Base-by-base conservation (phyloP, 192 early-diverging fungal species). In the Umbelopsis isabellina region DNA sequence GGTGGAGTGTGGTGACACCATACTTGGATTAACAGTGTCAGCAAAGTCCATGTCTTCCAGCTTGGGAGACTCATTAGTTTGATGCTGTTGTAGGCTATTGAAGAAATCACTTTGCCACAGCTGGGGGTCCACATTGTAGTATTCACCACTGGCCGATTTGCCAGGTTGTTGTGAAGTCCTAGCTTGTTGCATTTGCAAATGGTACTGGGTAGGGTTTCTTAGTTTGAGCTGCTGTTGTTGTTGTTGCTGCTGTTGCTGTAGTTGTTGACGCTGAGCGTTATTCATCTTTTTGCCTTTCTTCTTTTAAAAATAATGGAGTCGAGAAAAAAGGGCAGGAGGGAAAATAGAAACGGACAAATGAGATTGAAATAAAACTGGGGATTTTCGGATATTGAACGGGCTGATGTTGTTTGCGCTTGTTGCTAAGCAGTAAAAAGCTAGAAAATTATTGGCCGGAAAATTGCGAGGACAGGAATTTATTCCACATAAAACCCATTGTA, bases 131-230 rank as follows among this genome's bases (percentile, higher is more conserved):
- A 61, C 55, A n/a, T 61, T 61, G 13, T 61, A 61, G 30, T 61
- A 61, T 27, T 61, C 55, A 37, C 23, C 11, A 5, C 30, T 15
- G 33, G 55, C 18, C 27, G 51, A 30, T 33, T 61, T 61, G 33
- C 30, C 33, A 27, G 23, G 25, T 61, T 33, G 25, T 30, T 61
- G 55, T 15, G 27, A n/a, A 16, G 55, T 37, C 30, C 55, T 61
- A 7, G 55, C 55, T 35, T 61, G 51, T 52, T 52, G 55, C 55
- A 61, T 61, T 61, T 61, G 47, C 18, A 65, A 21, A 72, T 75
- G 74, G 23, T 75, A 75, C 16, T 70, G 68, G 5, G 74, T 75
- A 10, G 74, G 74, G 23, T 75, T 64, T 27, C 66, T 51, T 69
- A 75, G 49, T 58, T 75, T 75, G 12, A 70, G 49, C 23, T 46